Percentiles rank a stretch among this genome's conserved stretches.
phyloP scores from a whole-genome alignment of 2,329 filamentous ascomycete genomes.

The Xylariomycetidae sp. region DNA sequence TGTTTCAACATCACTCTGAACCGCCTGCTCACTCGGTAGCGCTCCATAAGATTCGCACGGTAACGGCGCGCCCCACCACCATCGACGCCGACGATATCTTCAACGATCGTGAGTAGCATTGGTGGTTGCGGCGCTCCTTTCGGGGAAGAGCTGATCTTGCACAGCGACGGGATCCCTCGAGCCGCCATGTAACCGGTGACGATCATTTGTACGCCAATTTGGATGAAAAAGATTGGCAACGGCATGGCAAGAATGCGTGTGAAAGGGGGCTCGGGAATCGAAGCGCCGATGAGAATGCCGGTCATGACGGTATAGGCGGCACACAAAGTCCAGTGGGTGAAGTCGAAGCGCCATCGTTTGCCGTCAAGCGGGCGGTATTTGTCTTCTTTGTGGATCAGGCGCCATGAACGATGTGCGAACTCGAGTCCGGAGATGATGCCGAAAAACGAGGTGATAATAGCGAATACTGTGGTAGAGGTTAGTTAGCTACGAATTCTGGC shows the following conservation, averaged over 20 bases:
- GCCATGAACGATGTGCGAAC: constrained; percentile 42
- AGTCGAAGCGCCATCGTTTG: constrained; percentile 44
- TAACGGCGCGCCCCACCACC: constrained; percentile 52
- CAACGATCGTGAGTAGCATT: constrained; percentile 57
- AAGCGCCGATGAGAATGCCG: constrained; percentile 42
- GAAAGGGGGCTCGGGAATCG: constrained; percentile 43
- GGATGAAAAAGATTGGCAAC: constrained; percentile 43
- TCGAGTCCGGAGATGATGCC: constrained; percentile 49
- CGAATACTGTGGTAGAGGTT: constrained; percentile 33
- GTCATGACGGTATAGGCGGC: constrained; percentile 45
- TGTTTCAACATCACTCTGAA: constrained; percentile 48
- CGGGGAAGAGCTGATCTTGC: constrained; percentile 57
- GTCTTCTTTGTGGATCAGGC: constrained; percentile 41
- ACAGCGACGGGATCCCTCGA: constrained; percentile 40
- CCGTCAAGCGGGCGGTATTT: constrained; percentile 45
- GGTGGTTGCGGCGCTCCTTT: constrained; percentile 55
- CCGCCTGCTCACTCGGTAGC: constrained; percentile 47
- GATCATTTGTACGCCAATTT: constrained; percentile 35
- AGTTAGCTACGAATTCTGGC: no score
- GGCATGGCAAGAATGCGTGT: constrained; percentile 46
- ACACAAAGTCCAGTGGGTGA: constrained; percentile 39
- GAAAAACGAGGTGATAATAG: constrained; percentile 49
- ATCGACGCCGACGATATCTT: constrained; percentile 63
- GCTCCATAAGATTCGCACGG: constrained; percentile 40
- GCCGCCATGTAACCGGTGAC: constrained; percentile 33